Percentiles rank a stretch among this genome's conserved stretches.
phyloP scores from a whole-genome alignment of 2,329 filamentous ascomycete species.

The Colletotrichum neosansevieriae region DNA sequence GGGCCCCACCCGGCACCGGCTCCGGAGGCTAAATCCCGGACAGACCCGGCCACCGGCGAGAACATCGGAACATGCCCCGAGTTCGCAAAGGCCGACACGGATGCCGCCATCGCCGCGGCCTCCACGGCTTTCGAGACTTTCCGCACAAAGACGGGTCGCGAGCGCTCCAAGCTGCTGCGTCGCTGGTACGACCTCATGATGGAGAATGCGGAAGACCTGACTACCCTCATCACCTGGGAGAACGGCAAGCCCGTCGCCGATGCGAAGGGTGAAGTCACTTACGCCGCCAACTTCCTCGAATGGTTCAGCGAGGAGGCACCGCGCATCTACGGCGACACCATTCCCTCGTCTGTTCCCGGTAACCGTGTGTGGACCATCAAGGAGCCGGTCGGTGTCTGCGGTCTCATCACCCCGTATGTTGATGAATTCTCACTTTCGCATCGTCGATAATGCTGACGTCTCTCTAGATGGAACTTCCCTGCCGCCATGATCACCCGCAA shows the following conservation, averaged over 20 bases:
- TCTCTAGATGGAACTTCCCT: constrained; percentile 81
- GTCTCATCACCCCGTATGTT: constrained; percentile 78
- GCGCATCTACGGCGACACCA: constrained; percentile 79
- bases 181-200: constrained; percentile 86
- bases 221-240: constrained; percentile 88
- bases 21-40: background rate
- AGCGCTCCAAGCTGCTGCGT: constrained; percentile 79
- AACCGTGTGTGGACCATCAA: constrained; percentile 84
- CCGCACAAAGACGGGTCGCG: constrained; percentile 77
- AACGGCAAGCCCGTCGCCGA: constrained; percentile 88
- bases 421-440: background rate
- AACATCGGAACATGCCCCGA: constrained; percentile 88
- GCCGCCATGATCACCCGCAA: constrained; percentile 81
- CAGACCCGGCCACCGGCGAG: constrained; percentile 86
- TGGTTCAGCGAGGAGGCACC: constrained; percentile 88
- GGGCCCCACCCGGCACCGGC: constrained; percentile 1
- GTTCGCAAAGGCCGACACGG: constrained; percentile 81
- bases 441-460: background rate
- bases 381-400: constrained; percentile 87
- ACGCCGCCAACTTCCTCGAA: constrained; percentile 81
- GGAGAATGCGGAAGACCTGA: constrained; percentile 83
- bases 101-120: constrained; percentile 87
- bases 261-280: constrained; percentile 77
- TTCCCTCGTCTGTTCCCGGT: constrained; percentile 75
- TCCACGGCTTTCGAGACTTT: constrained; percentile 79